These are phyloP conservation scores for Ascochyta rabiei DNA, from an alignment of 2,329 filamentous ascomycete species.

Conservation along the genomic window DNA sequence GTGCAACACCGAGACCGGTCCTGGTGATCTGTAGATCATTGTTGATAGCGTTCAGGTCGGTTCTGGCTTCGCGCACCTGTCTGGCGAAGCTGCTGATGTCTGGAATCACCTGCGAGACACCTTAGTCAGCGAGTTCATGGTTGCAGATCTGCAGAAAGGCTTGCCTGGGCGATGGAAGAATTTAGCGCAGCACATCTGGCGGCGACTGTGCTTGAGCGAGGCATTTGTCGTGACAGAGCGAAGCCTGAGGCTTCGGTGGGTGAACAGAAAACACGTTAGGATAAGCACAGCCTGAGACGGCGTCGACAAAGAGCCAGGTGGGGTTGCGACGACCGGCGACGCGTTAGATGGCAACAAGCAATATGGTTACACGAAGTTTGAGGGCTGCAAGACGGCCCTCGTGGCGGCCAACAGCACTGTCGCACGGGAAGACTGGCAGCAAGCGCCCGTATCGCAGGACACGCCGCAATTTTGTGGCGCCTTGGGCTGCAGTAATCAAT, in stretches of 20 bases:
- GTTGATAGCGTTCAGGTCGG: slow-evolving; percentile 42
- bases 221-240: slow-evolving; percentile 27
- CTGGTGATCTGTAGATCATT: slow-evolving; percentile 40
- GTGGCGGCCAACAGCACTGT: slow-evolving; percentile 13
- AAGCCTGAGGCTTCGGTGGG: slow-evolving; percentile 6
- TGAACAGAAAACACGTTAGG: slow-evolving; percentile 11
- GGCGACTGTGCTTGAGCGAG: slow-evolving; percentile 36
- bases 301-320: slow-evolving; percentile 4
- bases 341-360: slow-evolving; percentile 16
- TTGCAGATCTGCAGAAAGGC: slow-evolving; percentile 10
- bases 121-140: slow-evolving; percentile 21
- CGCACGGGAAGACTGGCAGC: slow-evolving; percentile 10
- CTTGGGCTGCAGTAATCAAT: slow-evolving; percentile 10
- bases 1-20: slow-evolving; percentile 39
- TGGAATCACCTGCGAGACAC: slow-evolving; percentile 32
- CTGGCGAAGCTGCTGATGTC: slow-evolving; percentile 40
- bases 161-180: slow-evolving; percentile 40
- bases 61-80: slow-evolving; percentile 38
- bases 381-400: slow-evolving; percentile 9
- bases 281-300: slow-evolving; percentile 17
- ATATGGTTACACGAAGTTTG: slow-evolving; percentile 16
- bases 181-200: slow-evolving; percentile 43
- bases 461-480: slow-evolving; percentile 16
- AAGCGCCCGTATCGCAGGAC: slow-evolving; percentile 5
- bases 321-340: slow-evolving; percentile 13